These are phyloP conservation scores for Astrephomene gubernaculifera DNA, from an alignment of 139 green algal species.

Conservation along the genomic window DNA sequence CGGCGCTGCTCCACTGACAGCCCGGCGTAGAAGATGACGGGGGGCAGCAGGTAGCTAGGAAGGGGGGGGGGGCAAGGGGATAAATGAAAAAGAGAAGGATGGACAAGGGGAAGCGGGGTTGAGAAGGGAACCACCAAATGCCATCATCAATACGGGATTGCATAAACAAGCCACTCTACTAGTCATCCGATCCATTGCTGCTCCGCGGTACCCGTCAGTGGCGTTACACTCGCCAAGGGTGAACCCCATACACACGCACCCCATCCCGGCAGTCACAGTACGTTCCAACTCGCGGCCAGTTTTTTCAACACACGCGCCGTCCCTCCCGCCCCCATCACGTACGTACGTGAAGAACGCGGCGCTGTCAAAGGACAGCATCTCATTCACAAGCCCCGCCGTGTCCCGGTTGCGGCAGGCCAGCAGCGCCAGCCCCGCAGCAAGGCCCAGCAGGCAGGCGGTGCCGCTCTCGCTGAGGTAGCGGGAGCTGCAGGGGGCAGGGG, in stretches of 20 bases:
- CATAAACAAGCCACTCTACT: no score
- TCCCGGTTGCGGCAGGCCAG: slow-evolving; percentile 40
- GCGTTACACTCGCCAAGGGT: no score
- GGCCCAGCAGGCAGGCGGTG: slow-evolving; percentile 54
- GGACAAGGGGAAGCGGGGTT: neutral
- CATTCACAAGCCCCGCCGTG: slow-evolving; percentile 20
- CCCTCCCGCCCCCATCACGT: slow-evolving; percentile 4
- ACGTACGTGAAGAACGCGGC: slow-evolving; percentile 59
- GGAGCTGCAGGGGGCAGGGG: slow-evolving; percentile 25
- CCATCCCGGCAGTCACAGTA: no score
- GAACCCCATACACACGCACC: no score
- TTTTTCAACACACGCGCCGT: no score
- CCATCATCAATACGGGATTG: no score
- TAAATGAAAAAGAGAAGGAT: neutral
- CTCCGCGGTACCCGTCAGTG: no score
- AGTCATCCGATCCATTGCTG: no score
- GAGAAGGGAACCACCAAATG: no score
- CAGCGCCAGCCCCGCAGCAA: slow-evolving; percentile 49
- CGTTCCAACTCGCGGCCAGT: no score
- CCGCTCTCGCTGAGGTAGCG: slow-evolving; percentile 55
- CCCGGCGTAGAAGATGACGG: slow-evolving; percentile 89
- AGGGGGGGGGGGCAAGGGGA: neutral
- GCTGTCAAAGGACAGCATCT: slow-evolving; percentile 58
- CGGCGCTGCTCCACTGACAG: slow-evolving; percentile 85
- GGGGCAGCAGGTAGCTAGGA: slow-evolving; percentile 80